Evolutionary conservation across 225 moss, liverwort and hornwort species (phyloP), one percentile per base, ranked within the genome.

Genomic region (Anthoceros angustus): DNA sequence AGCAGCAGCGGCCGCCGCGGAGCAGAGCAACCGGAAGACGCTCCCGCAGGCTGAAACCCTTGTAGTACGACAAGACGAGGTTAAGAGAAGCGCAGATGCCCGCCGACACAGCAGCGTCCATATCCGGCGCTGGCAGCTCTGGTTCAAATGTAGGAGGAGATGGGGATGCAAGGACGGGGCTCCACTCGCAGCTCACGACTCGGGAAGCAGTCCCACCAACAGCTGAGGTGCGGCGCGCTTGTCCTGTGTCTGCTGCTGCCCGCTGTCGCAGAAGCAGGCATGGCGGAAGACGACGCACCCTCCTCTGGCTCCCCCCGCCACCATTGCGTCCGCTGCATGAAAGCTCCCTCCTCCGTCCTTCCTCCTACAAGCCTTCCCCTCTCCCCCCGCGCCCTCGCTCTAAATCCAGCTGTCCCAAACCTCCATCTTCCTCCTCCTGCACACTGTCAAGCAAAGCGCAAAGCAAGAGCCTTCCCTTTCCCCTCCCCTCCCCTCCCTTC

Each of bases 151-250:
- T 55, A 55, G 23, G 55, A 55, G 7, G 55, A 55, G 55, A 55
- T 55, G 14, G 55, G 55, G 55, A 55, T 55, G 55, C 55, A 55
- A 23, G 55, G 55, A 55, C 55, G 55, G 55, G 55, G 55, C 55
- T 55, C 55, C 14, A 55, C 55, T 9, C 55, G 55, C 55, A 55
- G 55, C 55, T 55, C 55, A 55, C 55, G 55, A 55, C 55, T 55
- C 55, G 55, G 55, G 55, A 55, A 55, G 55, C 55, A 55, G 55
- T 55, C 55, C 55, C 55, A 55, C 55, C 55, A 55, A 20, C 55
- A 55, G n/a, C 55, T 55, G 55, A 5, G 55, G 55, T 23, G 7
- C 55, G 55, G 55, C 55, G 6, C 55, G 55, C 55, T 55, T 55
- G 12, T 55, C 55, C 55, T 55, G n/a, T 23, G 55, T 55, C 18